Evolutionary conservation across 2,329 filamentous ascomycete genomes (phyloP).

Genomic region (Tricladium varicosporioides): DNA sequence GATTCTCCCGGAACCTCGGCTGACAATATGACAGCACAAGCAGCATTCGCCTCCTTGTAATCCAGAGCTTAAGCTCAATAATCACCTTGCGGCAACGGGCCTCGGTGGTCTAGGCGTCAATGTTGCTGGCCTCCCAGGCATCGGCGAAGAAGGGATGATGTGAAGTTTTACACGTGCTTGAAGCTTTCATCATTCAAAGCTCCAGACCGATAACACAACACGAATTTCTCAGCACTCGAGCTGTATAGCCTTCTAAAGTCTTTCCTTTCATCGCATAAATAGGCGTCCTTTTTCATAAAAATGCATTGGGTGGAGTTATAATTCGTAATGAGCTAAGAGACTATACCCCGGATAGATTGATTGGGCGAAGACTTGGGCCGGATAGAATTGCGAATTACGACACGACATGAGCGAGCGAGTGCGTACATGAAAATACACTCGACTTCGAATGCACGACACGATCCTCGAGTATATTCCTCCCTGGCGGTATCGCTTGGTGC

Average conservation of each 20-base stretch:
- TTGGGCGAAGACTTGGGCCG: constrained; percentile 22
- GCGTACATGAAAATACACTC: constrained; percentile 6
- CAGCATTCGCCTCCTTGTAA: constrained; percentile 87
- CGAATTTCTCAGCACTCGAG: neutral
- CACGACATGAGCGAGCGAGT: constrained; percentile 1
- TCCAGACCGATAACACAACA: neutral
- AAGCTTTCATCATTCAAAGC: neutral
- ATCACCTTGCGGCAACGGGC: constrained; percentile 32
- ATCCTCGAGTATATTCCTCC: constrained; percentile 14
- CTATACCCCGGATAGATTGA: constrained; percentile 34
- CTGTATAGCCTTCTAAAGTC: constrained; percentile 3
- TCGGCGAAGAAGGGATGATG: constrained; percentile 51
- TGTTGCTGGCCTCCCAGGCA: constrained; percentile 49
- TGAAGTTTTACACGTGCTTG: constrained; percentile 11
- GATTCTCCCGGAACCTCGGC: constrained; percentile 17
- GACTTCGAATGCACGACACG: constrained; percentile 5
- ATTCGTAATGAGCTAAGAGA: constrained; percentile 25
- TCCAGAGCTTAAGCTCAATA: constrained; percentile 64
- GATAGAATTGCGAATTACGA: constrained; percentile 18
- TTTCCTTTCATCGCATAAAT: constrained; percentile 12
- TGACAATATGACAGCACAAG: constrained; percentile 57
- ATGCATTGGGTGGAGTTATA: constrained; percentile 31
- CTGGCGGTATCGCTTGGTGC: constrained; percentile 11
- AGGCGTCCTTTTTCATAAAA: constrained; percentile 22
- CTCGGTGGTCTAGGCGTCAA: constrained; percentile 31